Conservation (phyloP, 1,139 yeast species). For the Kodamaea derodonti region DNA sequence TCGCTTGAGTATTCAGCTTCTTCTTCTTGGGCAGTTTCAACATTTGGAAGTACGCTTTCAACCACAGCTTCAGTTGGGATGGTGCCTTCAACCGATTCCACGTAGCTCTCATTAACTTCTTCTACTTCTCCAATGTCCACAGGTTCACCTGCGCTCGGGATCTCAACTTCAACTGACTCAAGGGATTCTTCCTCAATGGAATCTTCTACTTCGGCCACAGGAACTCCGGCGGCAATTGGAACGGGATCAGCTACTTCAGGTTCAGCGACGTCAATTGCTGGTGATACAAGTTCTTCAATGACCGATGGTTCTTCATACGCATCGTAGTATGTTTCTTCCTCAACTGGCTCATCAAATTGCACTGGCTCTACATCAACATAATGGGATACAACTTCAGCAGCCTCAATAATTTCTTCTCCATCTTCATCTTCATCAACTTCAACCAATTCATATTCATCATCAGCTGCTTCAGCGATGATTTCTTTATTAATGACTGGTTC, state of each 20-base stretch:
- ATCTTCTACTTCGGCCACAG: conserved; percentile 7
- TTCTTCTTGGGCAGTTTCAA: no score
- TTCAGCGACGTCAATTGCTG: conserved; percentile 2
- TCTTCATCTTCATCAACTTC: conserved; percentile 4
- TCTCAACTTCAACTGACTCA: conserved; percentile 8
- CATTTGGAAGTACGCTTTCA: neutral
- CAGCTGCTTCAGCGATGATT: conserved; percentile 2
- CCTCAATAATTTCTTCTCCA: conserved; percentile 1
- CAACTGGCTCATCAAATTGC: conserved; percentile 3
- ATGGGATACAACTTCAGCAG: neutral
- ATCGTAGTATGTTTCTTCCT: conserved; percentile 1
- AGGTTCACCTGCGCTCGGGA: neutral
- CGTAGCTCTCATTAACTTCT: no score
- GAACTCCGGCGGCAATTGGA: conserved; percentile 4
- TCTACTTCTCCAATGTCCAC: neutral
- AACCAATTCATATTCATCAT: conserved; percentile 1
- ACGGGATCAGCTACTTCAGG: neutral
- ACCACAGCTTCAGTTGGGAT: conserved; percentile 1
- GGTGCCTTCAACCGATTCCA: neutral
- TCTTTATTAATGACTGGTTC: no score
- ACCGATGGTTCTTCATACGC: neutral
- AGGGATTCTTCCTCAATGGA: conserved; percentile 12
- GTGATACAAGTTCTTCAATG: conserved; percentile 1
- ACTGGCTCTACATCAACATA: no score
- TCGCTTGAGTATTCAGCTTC: no score